phyloP scores from a whole-genome alignment of 2,329 filamentous ascomycete species.

The Cryoendolithus antarcticus region DNA sequence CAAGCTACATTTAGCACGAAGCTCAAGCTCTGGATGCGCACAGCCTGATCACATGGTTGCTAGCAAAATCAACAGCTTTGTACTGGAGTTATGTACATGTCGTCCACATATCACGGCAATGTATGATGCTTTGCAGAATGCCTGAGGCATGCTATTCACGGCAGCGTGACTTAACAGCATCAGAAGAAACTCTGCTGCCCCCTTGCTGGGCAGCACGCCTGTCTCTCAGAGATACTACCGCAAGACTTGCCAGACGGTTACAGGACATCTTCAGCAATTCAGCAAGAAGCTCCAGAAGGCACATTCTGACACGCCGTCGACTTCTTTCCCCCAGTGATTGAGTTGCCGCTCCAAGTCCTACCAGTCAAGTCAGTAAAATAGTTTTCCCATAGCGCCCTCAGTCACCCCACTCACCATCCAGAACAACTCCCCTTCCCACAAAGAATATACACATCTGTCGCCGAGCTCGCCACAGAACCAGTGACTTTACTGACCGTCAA shows the following conservation, averaged over 20 bases:
- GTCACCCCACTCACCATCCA: no score
- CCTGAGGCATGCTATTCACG: neutral
- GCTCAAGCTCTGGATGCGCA: no score
- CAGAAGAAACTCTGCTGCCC: neutral
- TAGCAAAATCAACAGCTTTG: no score
- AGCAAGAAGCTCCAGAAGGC: constrained; percentile 14
- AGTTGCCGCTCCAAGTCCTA: constrained; percentile 38
- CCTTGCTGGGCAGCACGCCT: no score
- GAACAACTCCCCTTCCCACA: constrained; percentile 41
- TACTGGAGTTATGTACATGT: no score
- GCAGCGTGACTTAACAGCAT: neutral
- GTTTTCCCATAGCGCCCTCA: no score
- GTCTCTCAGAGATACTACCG: neutral
- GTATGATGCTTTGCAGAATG: neutral
- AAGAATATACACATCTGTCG: constrained; percentile 38
- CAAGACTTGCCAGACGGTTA: no score
- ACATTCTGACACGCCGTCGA: constrained; percentile 30
- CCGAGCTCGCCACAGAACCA: constrained; percentile 30
- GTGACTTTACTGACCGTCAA: constrained; percentile 33
- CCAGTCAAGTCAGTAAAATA: no score
- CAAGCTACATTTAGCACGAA: no score
- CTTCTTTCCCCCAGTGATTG: constrained; percentile 40
- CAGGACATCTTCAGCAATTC: no score
- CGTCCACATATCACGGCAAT: neutral
- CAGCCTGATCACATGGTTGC: no score